Base-by-base conservation (phyloP, 2,329 filamentous ascomycete genomes). In the Rutstroemia sydowiana region DNA sequence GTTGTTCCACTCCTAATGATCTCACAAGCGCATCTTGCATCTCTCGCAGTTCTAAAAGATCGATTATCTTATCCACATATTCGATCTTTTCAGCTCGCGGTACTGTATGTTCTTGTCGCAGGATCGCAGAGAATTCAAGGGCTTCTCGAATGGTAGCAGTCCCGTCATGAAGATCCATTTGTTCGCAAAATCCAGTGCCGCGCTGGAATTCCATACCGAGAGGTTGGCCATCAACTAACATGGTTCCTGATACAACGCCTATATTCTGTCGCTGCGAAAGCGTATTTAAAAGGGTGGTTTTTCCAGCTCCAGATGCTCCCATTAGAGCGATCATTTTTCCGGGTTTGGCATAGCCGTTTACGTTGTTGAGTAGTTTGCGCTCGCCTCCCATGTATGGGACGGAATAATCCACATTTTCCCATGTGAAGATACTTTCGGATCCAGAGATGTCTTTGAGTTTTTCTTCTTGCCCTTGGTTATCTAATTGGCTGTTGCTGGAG, bases 251-350 rank as follows among this genome's bases (percentile, higher is more conserved):
- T 4, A 66, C 54, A 10, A 84, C 74, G 52, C 85, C 83, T 50
- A 73, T 75, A 14, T 73, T 82, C 65, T 89, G 84, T 2, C 88
- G 79, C 62, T 91, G 86, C 0, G 87, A 82, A 0, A 80, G 65
- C 0, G 85, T 88, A 66, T 93, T 90, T 16, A 95, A 74, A 0
- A 95, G 71, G 0, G 88, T 93, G 0, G 87, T 91, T 70, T 95
- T 95, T 11, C 88, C 89, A 8, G 89, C 88, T 40, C 87, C 87
- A 3, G 81, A 88, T 1, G 85, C 86, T 49, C 89, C 89, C 75
- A 93, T 88, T 1, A 95, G 72, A 0, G 88, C 88, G 40, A 88
- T 82, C 78, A 95, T 51, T 16, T 85, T 70, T 16, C 88, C 88
- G 1, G 88, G 88, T 62, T 89, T 90, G 1, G 82, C 87, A 59